Percentiles rank a stretch among this genome's conserved stretches.
These are phyloP conservation scores for Coleophoma cylindrospora DNA, from an alignment of 2,329 filamentous ascomycete species.

Conservation along the genomic window DNA sequence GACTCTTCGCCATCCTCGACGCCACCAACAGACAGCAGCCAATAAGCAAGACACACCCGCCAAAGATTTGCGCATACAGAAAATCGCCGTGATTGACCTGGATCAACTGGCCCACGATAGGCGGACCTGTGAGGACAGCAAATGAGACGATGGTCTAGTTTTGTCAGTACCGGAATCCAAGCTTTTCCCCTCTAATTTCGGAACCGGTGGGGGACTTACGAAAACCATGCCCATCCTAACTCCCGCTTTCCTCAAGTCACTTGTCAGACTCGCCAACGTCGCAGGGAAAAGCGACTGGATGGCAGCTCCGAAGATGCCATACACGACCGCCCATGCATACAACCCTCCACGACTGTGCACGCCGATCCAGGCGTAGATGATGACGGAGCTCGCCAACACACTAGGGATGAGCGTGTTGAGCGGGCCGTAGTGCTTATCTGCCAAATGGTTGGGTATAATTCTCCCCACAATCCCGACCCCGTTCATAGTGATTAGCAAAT, in stretches of 20 bases:
- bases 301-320: slow-evolving; percentile 43
- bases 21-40: slow-evolving; percentile 36
- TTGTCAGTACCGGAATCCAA: too few relatives aligned
- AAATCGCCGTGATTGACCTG: slow-evolving; percentile 38
- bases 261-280: slow-evolving; percentile 42
- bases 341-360: slow-evolving; percentile 36
- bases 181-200: too few relatives aligned
- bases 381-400: slow-evolving; percentile 25
- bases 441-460: slow-evolving; percentile 39
- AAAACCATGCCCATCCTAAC: slow-evolving; percentile 54
- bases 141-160: slow-evolving; percentile 39
- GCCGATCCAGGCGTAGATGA: slow-evolving; percentile 43
- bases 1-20: slow-evolving; percentile 33
- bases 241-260: slow-evolving; percentile 45
- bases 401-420: slow-evolving; percentile 46
- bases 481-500: slow-evolving; percentile 48
- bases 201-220: not conserved
- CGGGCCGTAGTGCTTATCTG: slow-evolving; percentile 44
- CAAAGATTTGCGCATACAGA: slow-evolving; percentile 46
- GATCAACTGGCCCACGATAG: slow-evolving; percentile 48
- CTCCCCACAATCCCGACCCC: slow-evolving; percentile 44
- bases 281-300: slow-evolving; percentile 49
- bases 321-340: slow-evolving; percentile 44
- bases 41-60: slow-evolving; percentile 36
- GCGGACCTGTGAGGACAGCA: slow-evolving; percentile 47